A percentile compares a stretch with the other conserved stretches of the same genome.
These are phyloP conservation scores for Uronychia setigera DNA, from an alignment of 73 alveolate genomes.

Conservation along the genomic window DNA sequence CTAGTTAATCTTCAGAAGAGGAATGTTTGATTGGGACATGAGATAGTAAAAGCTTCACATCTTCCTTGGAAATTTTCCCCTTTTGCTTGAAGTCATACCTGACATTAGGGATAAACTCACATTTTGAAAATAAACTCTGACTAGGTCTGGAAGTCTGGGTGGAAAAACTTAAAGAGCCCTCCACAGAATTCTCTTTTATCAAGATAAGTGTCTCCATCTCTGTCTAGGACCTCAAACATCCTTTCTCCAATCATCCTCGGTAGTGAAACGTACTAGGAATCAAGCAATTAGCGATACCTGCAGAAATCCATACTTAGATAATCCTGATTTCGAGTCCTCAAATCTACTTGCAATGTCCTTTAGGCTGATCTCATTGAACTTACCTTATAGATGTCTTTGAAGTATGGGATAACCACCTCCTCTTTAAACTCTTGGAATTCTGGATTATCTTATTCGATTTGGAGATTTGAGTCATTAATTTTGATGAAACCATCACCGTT, in stretches of 20 bases:
- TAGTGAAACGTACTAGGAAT: slow-evolving; percentile 71
- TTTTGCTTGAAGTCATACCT: slow-evolving; percentile 56
- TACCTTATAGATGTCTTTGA: slow-evolving; percentile 65
- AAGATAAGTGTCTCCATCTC: slow-evolving; percentile 16
- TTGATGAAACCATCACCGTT: no score
- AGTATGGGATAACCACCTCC: slow-evolving; percentile 60
- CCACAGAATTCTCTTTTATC: slow-evolving; percentile 23
- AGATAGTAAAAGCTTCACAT: slow-evolving; percentile 27
- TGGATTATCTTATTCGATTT: not conserved
- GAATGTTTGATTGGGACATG: slow-evolving; percentile 33
- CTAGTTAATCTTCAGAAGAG: slow-evolving; percentile 9
- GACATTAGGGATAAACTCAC: slow-evolving; percentile 7
- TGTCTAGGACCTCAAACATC: slow-evolving; percentile 31
- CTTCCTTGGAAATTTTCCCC: slow-evolving; percentile 37
- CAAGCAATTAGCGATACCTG: no score
- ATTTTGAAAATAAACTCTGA: slow-evolving; percentile 20
- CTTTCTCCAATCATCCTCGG: slow-evolving; percentile 83
- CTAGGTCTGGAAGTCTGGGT: slow-evolving; percentile 33
- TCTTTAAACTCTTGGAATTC: slow-evolving; percentile 48
- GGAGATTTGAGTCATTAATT: no score
- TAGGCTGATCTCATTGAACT: slow-evolving; percentile 66
- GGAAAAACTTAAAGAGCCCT: slow-evolving; percentile 29
- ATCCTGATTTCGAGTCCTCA: no score
- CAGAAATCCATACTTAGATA: no score
- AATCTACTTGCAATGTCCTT: slow-evolving; percentile 60